These are phyloP conservation scores for Gastrolobium bilobum DNA, from an alignment of 306 rosid genomes.

Conservation along the genomic window DNA sequence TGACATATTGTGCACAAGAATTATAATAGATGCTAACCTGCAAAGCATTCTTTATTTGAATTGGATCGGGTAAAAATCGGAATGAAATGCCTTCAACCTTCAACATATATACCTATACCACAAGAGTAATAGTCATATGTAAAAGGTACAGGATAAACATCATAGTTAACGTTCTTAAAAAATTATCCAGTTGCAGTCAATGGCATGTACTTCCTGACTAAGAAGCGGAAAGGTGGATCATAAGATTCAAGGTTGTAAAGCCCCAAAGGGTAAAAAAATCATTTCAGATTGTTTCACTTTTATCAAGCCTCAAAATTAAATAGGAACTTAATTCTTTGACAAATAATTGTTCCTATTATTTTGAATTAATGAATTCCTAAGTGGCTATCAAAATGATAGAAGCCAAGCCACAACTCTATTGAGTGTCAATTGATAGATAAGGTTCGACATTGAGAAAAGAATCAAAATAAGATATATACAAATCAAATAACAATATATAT, in stretches of 20 bases:
- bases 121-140: conserved; percentile 11
- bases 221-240: background rate
- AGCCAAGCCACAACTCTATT: background rate
- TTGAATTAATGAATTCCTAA: background rate
- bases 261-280: background rate
- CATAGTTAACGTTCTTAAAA: background rate
- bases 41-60: conserved; percentile 89
- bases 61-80: conserved; percentile 93
- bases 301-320: background rate
- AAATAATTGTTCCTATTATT: background rate
- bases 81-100: conserved; percentile 99
- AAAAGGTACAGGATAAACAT: conserved; percentile 1
- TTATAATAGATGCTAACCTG: conserved; percentile 68
- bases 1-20: conserved; percentile 12
- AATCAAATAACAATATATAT: background rate
- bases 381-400: background rate
- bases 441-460: background rate
- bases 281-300: conserved; percentile 3
- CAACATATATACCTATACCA: conserved; percentile 83
- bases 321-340: background rate
- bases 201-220: background rate
- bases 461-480: background rate
- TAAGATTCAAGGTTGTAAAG: background rate
- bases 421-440: conserved; percentile 2
- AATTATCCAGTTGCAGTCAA: background rate